Percentiles rank a stretch among this genome's conserved stretches.
These are phyloP conservation scores for Arachnomyces sp. DNA, from an alignment of 2,329 filamentous ascomycete genomes.

Conservation along the genomic window DNA sequence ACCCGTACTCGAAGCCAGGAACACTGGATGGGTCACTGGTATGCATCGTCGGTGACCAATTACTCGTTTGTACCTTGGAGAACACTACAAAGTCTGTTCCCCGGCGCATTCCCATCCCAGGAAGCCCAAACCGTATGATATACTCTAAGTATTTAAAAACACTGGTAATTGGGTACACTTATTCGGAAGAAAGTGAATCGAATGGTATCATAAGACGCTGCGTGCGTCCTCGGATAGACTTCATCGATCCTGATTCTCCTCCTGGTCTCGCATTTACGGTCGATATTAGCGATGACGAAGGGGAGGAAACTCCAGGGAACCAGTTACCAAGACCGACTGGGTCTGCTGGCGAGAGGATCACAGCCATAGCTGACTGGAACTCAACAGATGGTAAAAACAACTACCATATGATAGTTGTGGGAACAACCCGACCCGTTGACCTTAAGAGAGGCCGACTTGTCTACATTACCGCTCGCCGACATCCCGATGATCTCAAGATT, in stretches of 20 bases:
- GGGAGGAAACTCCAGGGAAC: conserved; percentile 4
- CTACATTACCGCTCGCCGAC: conserved; percentile 28
- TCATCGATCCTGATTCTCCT: conserved; percentile 31
- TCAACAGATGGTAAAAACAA: conserved; percentile 26
- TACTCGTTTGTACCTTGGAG: conserved; percentile 42
- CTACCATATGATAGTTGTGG: conserved; percentile 34
- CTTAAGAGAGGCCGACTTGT: conserved; percentile 29
- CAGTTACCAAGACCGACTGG: conserved; percentile 23
- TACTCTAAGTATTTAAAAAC: conserved; percentile 40
- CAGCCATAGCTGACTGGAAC: conserved; percentile 34
- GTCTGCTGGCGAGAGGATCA: conserved; percentile 33
- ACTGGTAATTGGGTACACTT: conserved; percentile 42
- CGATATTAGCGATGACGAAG: conserved; percentile 1
- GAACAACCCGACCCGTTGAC: conserved; percentile 26
- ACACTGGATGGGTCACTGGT: conserved; percentile 37
- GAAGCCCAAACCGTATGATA: conserved; percentile 34
- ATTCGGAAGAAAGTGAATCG: conserved; percentile 19
- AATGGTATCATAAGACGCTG: conserved; percentile 23
- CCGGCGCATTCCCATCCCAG: conserved; percentile 31
- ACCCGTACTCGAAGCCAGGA: conserved; percentile 12
- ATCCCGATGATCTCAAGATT: conserved; percentile 19
- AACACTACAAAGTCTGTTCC: conserved; percentile 33
- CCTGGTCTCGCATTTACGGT: conserved; percentile 2
- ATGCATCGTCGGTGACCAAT: conserved; percentile 38
- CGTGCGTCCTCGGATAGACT: conserved; percentile 28